Percentiles rank a stretch among this genome's conserved stretches.
Evolutionary conservation across 2,329 filamentous ascomycete species (phyloP).

Genomic region (Nemania sp.): DNA sequence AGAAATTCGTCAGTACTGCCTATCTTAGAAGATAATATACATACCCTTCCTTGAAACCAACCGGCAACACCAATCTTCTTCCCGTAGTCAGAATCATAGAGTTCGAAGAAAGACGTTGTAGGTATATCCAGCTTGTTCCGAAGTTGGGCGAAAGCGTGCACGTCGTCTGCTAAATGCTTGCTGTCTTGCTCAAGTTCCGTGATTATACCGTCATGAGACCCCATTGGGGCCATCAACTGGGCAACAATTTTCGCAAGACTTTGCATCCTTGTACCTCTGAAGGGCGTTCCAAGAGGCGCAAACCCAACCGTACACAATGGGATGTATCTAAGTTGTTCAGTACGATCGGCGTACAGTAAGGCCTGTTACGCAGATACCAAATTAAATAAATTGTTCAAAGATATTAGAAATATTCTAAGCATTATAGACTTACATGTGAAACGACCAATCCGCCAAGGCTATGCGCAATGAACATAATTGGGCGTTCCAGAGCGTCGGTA

Average conservation of each 20-base stretch:
- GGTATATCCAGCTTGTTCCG: constrained; percentile 7
- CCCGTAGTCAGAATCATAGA: constrained; percentile 11
- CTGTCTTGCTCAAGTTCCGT: constrained; percentile 2
- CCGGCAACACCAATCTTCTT: constrained; percentile 1
- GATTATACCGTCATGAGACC: constrained; percentile 12
- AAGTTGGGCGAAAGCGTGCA: constrained; percentile 13
- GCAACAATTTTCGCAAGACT: constrained; percentile 1
- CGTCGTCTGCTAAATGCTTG: constrained; percentile 5
- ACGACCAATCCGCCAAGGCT: constrained; percentile 19
- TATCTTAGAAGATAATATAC: background rate
- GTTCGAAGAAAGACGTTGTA: constrained; percentile 9
- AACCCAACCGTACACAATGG: constrained; percentile 4
- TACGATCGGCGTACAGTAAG: constrained; percentile 10
- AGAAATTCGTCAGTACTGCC: background rate
- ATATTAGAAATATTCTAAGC: background rate
- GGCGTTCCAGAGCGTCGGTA: constrained; percentile 3
- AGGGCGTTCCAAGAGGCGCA: constrained; percentile 13
- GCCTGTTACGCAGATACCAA: background rate
- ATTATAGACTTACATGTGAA: constrained; percentile 3
- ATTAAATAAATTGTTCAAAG: background rate
- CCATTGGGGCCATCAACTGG: background rate
- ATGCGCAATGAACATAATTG: constrained; percentile 16
- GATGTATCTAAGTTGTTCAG: background rate
- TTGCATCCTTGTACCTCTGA: constrained; percentile 15
- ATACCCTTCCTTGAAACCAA: background rate